Base-by-base conservation (phyloP, 2,329 filamentous ascomycete species). In the Ilyonectria robusta region DNA sequence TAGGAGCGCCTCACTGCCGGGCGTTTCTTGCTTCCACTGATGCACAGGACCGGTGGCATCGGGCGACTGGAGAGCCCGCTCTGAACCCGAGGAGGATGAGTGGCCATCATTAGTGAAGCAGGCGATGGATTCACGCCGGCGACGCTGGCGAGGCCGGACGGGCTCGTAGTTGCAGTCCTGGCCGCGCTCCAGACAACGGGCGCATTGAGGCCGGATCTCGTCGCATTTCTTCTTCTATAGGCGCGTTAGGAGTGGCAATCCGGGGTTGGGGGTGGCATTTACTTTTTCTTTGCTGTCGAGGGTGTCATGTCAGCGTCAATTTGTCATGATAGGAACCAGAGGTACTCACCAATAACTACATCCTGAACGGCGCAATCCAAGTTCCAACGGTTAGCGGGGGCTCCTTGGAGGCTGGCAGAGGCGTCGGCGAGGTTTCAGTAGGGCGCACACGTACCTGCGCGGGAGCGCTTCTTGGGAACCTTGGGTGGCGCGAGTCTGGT, bases 181-280 rank as follows among this genome's bases (percentile, higher is more conserved):
- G 53, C 80, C 80, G 44, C 83, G 81, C 73, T 88, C 86, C 35
- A 78, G 70, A 73, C 86, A 88, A 35, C 86, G 84, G 19, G 82
- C 79, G 71, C 86, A 88, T 50, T 80, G 78, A 1, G 86, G 86
- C 4, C 85, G 82, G 35, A 75, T 78, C 75, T 88, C 86, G 72
- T 88, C 84, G 70, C 86, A 88, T 78, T 88, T 88, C 76, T 88
- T 88, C 77, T 88, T 88, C 86, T 88, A 67, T 65, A 33, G 9
- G 31, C 10, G 29, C 21, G 58, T 66, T 66, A 66, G 63, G 23
- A 17, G 11, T 19, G 19, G 11, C 17, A 6, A 35, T 4, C 15
- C 19, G 17, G 3, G 17, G n/a, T 10, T 46, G 42, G 29, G 9
- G 26, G 23, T 53, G 44, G 23, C 65, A 40, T 46, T 69, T 53